A percentile compares a stretch with the other conserved stretches of the same genome.
Conservation (phyloP, 2,329 filamentous ascomycete genomes). For the Diaporthe humulicola region DNA sequence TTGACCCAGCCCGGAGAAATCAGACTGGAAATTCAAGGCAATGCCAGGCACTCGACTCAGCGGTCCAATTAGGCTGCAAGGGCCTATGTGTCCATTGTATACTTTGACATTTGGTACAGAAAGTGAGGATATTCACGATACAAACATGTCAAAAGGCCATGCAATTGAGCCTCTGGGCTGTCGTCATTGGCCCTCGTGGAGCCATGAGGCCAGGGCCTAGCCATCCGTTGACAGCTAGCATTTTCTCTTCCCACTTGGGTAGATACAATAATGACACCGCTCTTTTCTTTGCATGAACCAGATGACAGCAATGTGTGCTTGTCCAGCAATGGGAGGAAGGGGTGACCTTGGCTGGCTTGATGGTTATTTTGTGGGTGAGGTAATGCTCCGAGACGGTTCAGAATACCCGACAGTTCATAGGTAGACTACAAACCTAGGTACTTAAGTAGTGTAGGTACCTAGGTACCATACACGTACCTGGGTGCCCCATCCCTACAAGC, state of each 20-base stretch:
- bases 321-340: background rate
- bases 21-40: background rate
- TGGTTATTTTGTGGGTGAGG: background rate
- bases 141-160: background rate
- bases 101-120: background rate
- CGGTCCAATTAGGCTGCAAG: background rate
- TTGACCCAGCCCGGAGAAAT: background rate
- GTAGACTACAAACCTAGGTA: too few relatives aligned
- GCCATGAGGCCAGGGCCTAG: background rate
- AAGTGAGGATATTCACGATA: background rate
- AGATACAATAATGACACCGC: conserved; percentile 12
- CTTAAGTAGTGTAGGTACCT: background rate
- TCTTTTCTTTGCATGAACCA: conserved; percentile 21
- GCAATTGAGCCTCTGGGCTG: background rate
- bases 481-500: background rate
- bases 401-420: too few relatives aligned
- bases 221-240: background rate
- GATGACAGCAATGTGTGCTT: conserved; percentile 1
- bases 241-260: background rate
- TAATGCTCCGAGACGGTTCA: background rate
- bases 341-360: conserved; percentile 11
- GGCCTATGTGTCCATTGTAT: background rate
- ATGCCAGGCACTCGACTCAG: background rate
- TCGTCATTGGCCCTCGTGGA: conserved; percentile 24
- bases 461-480: too few relatives aligned